Conservation (phyloP, 2,329 filamentous ascomycete genomes). For the Rhexocercosporidium sp. region DNA sequence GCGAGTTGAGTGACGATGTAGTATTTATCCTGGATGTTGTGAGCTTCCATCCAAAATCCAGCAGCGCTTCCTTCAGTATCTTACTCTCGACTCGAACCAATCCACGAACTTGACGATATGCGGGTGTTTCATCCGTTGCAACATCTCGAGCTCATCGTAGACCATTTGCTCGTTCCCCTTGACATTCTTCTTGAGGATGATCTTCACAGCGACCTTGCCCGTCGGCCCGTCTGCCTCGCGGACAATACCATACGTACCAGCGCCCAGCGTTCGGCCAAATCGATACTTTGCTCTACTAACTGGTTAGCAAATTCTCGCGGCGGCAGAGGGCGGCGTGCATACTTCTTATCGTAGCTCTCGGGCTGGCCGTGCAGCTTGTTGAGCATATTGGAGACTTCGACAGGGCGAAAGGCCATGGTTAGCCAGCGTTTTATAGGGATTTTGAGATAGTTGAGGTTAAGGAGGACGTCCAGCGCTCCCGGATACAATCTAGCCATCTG, state of each 20-base stretch:
- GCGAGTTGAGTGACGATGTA: constrained; percentile 98
- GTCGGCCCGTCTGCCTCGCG: constrained; percentile 86
- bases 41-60: constrained; percentile 7
- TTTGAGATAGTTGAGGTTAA: constrained; percentile 17
- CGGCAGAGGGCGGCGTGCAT: constrained; percentile 42
- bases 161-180: constrained; percentile 99
- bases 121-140: constrained; percentile 88
- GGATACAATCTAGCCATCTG: constrained; percentile 19
- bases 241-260: constrained; percentile 97
- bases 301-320: constrained; percentile 28
- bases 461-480: constrained; percentile 9
- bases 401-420: constrained; percentile 18
- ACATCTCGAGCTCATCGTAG: constrained; percentile 93
- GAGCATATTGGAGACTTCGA: constrained; percentile 82
- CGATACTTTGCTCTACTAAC: constrained; percentile 76
- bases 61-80: constrained; percentile 37
- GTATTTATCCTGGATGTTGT: constrained; percentile 82
- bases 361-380: constrained; percentile 97
- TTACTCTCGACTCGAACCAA: constrained; percentile 97
- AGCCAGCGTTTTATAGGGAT: constrained; percentile 14
- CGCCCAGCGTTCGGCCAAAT: constrained; percentile 92
- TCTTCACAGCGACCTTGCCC: constrained; percentile 95
- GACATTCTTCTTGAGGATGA: constrained; percentile 99
- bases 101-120: constrained; percentile 98
- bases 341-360: constrained; percentile 99